Conservation (phyloP, 2,329 filamentous ascomycete species). For the Cordyceps militaris region DNA sequence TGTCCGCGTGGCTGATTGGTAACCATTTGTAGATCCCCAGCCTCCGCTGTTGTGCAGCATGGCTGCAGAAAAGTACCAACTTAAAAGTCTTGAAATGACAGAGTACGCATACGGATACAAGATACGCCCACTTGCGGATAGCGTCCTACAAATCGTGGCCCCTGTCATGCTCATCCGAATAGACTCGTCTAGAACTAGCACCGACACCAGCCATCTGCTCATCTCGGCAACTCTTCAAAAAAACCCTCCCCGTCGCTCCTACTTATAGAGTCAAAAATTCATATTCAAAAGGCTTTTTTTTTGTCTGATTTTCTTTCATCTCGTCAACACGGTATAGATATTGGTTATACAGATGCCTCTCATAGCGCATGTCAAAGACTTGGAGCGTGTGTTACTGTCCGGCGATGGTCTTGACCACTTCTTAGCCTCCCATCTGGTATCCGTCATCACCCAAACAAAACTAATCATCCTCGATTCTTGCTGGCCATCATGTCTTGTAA, state of each 20-base stretch:
- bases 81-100: background rate
- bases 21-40: background rate
- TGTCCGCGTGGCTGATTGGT: constrained; percentile 4
- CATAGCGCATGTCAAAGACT: constrained; percentile 7
- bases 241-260: background rate
- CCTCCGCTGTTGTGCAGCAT: constrained; percentile 5
- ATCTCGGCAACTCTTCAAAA: background rate
- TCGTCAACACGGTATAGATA: constrained; percentile 4
- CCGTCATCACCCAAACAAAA: constrained; percentile 1
- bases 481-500: background rate
- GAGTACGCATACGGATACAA: background rate
- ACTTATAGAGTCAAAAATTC: background rate
- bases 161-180: background rate
- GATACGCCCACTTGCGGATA: constrained; percentile 1
- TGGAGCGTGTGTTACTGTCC: background rate
- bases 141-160: background rate
- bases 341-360: constrained; percentile 12
- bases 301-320: background rate
- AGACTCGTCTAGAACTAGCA: constrained; percentile 1
- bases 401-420: background rate
- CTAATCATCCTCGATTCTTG: background rate
- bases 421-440: background rate
- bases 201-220: background rate
- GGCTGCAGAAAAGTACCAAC: background rate
- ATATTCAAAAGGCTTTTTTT: constrained; percentile 7